Conservation (phyloP, 2,329 filamentous ascomycete genomes). For the Aspergillus latus region DNA sequence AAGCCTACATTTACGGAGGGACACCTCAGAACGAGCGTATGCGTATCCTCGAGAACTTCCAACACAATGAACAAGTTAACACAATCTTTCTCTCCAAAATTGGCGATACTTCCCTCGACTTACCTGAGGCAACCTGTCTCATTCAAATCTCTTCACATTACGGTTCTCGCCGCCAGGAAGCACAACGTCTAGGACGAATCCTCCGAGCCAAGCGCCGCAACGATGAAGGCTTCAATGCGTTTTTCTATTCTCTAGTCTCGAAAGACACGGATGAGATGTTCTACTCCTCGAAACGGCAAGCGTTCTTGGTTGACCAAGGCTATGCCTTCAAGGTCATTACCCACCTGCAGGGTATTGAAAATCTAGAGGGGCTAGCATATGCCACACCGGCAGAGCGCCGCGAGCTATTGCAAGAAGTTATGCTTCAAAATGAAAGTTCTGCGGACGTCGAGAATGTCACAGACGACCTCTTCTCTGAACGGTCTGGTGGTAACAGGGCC, state of each 20-base stretch:
- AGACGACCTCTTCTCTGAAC: constrained; percentile 66
- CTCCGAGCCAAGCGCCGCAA: constrained; percentile 92
- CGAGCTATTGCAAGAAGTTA: constrained; percentile 82
- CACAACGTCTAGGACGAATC: constrained; percentile 88
- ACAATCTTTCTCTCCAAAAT: constrained; percentile 97
- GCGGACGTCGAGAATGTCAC: constrained; percentile 68
- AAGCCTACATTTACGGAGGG: constrained; percentile 87
- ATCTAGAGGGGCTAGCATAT: constrained; percentile 77
- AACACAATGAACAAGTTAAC: constrained; percentile 84
- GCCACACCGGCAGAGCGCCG: constrained; percentile 75
- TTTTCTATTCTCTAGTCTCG: constrained; percentile 96
- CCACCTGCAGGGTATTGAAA: constrained; percentile 85
- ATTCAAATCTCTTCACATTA: constrained; percentile 98
- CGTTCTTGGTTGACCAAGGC: constrained; percentile 95
- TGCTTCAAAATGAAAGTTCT: constrained; percentile 79
- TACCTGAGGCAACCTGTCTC: constrained; percentile 92
- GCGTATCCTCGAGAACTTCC: constrained; percentile 88
- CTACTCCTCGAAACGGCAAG: constrained; percentile 93
- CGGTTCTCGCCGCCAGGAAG: constrained; percentile 93
- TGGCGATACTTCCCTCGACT: constrained; percentile 94
- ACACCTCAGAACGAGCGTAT: constrained; percentile 84
- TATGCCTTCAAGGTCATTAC: constrained; percentile 99
- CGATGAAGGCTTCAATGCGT: constrained; percentile 97
- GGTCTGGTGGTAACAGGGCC: constrained; percentile 45
- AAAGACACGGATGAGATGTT: constrained; percentile 99